Evolutionary conservation across 306 rosid species (phyloP), one percentile per base, ranked within the genome.

Genomic region (Lathyrus oleraceus): DNA sequence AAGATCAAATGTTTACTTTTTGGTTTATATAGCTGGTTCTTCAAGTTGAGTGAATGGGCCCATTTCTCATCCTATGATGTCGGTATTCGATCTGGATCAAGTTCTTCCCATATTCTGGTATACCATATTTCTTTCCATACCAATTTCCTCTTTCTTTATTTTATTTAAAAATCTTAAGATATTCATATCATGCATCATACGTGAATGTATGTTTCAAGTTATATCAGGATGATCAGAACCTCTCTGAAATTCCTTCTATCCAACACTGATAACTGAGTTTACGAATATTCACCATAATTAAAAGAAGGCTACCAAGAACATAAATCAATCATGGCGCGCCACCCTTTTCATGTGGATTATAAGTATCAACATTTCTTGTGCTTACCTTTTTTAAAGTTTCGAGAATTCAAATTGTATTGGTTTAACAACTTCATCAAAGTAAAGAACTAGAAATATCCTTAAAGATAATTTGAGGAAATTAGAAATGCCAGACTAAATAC

Each of bases 31-130:
- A 94, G 98, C 76, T 94, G 98, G 98, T 73, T 94, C 78, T 88
- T 94, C 82, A 90, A 94, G 82, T 74, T 94, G 75, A 94, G 96
- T 78, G 98, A 94, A 73, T 94, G 98, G 97, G 97, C 95, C 63
- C 88, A 94, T 83, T 69, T 88, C 83, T 82, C 96, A 10, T 84
- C 98, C 40, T 94, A 94, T 65, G 97, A 87, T 54, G 84, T 94
- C 81, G 98, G 98, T 65, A 76, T 94, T 69, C 86, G 88, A 68
- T 85, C 97, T 47, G 98, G 98, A 73, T 87, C 98, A 62, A 85
- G 90, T 81, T 90, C 96, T 77, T 81, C 97, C 74, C 88, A 88
- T 85, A 90, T 94, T 76, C 76, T 94, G 91, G 98, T 88, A 80
- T 78, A 58, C 36, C 71, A 62, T 69, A 68, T 17, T 51, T 49